Evolutionary conservation across 371 early-diverging fungal genomes (phyloP), one percentile per base, ranked within the genome.

Genomic region (Mortierella sp.): DNA sequence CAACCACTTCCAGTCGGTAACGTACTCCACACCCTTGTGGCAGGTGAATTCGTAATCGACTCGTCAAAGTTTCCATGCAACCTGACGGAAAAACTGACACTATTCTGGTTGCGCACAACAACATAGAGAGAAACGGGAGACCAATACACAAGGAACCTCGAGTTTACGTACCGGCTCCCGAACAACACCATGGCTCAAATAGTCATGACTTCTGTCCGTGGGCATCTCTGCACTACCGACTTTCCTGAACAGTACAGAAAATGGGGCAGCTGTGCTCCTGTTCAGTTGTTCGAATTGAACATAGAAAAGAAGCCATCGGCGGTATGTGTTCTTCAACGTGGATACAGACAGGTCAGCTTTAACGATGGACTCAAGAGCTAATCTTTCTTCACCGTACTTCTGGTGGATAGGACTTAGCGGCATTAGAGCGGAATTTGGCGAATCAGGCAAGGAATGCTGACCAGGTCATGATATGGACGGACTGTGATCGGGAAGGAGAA

Each of bases 401-500:
- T 43, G 31, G 14, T 13, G 0, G 26, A 31, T 70, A 91, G 87
- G 82, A 92, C 26, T 83, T 89, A 54, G 74, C 90, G 74, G 85
- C 87, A 0, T 86, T 98, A 1, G 94, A 90, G 24, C 81, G 87
- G 24, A 97, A 97, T 83, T 78, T 99, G 5, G 67, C 86, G 46
- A 75, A 81, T 10, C 92, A 96, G 80, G 92, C 95, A 0, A 88
- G 93, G 53, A 54, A 81, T 0, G 92, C 94, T 0, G 89, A 95
- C 26, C 87, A 93, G 54, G 86, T 99, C 43, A 94, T 99, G 71
- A 98, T 99, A 46, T 99, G 99, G 99, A 99, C 99, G 1, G 99
- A 99, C 92, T 99, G 99, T 86, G 99, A 99, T 91, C 93, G 98
- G 55, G 99, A 99, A 89, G 99, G 99, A 26, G 99, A 99, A 80